Base-by-base conservation (phyloP, 2,329 filamentous ascomycete genomes). In the Fusarium solani-melongenae region DNA sequence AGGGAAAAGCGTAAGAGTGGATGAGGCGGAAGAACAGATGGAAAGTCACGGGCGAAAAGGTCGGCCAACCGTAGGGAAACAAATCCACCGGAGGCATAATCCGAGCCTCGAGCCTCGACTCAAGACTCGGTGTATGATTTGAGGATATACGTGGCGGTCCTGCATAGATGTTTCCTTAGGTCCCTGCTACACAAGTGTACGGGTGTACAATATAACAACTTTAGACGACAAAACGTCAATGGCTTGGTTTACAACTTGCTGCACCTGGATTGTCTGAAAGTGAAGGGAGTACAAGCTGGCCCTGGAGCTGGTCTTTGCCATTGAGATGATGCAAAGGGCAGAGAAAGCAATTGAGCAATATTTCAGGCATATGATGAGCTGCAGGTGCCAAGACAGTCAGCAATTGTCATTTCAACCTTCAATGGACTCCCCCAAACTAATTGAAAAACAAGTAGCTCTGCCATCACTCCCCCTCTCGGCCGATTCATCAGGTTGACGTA, bases 171-270 rank as follows among this genome's bases (percentile, higher is more conserved):
- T 84, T 85, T 84, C 82, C 81, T 84, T 83, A 81, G 78, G 81
- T 83, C 80, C 79, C 83, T 82, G 80, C 81, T 81, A 80, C 80
- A 80, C 79, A 77, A 81, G 82, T 87, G 84, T 86, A 86, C 84
- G 86, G 84, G 83, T 88, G 86, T 88, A 88, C 84, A 86, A 86
- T 87, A 87, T 79, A 71, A 83, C 81, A 79, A 81, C 84, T 83
- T 82, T 87, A 87, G 85, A 88, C 81, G 83, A 79, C 77, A 77
- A 74, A 67, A 64, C 73, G 72, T 70, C 69, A 76, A 74, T 72
- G 70, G 67, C 66, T 67, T 68, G 58, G 62, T 63, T 58, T 74
- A 65, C 56, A 55, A 58, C 64, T 70, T 67, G 51, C 66, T 33
- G 61, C 56, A 69, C 49, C 36, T 41, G 53, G 41, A 55, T 33